These are phyloP conservation scores for Apodospora peruviana DNA, from an alignment of 495 filamentous ascomycete species.

Conservation along the genomic window DNA sequence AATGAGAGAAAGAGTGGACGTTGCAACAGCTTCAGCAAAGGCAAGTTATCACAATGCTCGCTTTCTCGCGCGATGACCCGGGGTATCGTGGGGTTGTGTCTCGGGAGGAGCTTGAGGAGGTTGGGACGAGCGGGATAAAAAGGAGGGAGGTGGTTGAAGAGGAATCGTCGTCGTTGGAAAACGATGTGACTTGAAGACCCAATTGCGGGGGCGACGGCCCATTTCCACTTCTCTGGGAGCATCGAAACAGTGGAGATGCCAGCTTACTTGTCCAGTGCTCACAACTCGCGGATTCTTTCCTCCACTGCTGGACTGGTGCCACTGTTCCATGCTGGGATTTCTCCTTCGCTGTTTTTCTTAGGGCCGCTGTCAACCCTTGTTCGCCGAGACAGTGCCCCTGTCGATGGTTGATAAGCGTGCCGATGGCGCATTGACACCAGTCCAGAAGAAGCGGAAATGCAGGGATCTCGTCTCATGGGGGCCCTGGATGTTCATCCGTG, in stretches of 20 bases:
- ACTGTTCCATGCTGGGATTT: too few relatives aligned
- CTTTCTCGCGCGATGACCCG: not conserved
- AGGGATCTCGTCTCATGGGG: not conserved
- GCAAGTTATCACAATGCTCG: not conserved
- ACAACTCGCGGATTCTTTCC: too few relatives aligned
- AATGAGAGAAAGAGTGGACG: too few relatives aligned
- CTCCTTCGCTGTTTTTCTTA: too few relatives aligned
- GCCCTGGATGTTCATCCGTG: too few relatives aligned
- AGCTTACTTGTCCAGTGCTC: too few relatives aligned
- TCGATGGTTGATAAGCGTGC: not conserved
- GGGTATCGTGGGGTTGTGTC: slow-evolving; percentile 1
- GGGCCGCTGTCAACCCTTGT: too few relatives aligned
- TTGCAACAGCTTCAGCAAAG: too few relatives aligned
- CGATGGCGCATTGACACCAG: not conserved
- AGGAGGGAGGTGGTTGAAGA: slow-evolving; percentile 1
- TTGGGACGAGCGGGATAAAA: slow-evolving; percentile 1
- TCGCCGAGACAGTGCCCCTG: not conserved
- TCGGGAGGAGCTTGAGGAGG: not conserved
- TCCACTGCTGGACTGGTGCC: too few relatives aligned
- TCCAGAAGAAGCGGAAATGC: not conserved
- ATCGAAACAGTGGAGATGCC: too few relatives aligned
- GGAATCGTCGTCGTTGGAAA: not conserved
- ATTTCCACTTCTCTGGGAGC: too few relatives aligned
- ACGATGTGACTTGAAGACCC: not conserved
- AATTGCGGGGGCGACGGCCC: too few relatives aligned